Evolutionary conservation across 148 eudicot genomes (phyloP).

Genomic region (Amaranthus hypochondriacus): DNA sequence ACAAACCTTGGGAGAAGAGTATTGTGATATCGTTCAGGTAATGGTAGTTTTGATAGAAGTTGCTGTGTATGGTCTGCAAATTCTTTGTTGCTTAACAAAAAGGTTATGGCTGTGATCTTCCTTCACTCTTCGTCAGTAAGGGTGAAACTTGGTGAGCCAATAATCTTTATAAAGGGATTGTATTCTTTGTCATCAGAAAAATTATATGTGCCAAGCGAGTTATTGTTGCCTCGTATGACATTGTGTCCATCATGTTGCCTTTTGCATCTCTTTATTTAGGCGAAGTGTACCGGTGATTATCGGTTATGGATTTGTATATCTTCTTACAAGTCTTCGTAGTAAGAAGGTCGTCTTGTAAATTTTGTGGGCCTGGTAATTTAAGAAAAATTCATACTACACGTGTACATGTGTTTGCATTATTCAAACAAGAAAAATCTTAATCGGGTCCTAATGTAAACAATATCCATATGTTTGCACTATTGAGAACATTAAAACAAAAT

Average conservation of each 20-base stretch:
- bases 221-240: background rate
- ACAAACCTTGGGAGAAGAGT: conserved; percentile 97
- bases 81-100: background rate
- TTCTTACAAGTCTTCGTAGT: background rate
- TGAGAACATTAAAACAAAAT: too few species aligned
- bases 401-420: too few species aligned
- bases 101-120: background rate
- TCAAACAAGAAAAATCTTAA: too few species aligned
- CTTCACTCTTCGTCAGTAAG: background rate
- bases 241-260: background rate
- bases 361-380: too few species aligned
- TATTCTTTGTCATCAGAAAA: conserved; percentile 2
- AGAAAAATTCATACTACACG: too few species aligned
- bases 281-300: background rate
- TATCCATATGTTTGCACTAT: too few species aligned
- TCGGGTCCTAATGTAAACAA: too few species aligned
- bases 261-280: too few species aligned
- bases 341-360: too few species aligned
- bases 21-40: conserved; percentile 96
- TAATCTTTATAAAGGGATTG: background rate
- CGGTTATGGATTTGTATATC: background rate
- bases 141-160: background rate
- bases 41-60: background rate
- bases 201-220: background rate
- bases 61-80: background rate